phyloP scores from a whole-genome alignment of 164 flowering plant genomes.

The Tetracentron sinense region DNA sequence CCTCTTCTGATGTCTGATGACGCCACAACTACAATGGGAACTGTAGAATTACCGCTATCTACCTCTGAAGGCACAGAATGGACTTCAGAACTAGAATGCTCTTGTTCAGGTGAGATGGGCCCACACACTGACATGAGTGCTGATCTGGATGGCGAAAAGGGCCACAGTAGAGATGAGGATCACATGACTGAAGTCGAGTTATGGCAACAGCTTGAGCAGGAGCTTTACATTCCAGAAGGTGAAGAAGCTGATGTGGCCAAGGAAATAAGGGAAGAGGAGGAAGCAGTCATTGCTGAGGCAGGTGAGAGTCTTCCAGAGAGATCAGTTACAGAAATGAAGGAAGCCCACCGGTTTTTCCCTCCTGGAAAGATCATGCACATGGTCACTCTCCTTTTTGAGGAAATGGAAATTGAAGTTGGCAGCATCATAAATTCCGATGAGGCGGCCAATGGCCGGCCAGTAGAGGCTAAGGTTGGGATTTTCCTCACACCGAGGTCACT shows the following conservation, averaged over 20 bases:
- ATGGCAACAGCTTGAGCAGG: slow-evolving; percentile 91
- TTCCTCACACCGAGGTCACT: slow-evolving; percentile 71
- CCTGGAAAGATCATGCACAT: slow-evolving; percentile 94
- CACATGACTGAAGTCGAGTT: slow-evolving; percentile 76
- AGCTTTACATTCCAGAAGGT: slow-evolving; percentile 44
- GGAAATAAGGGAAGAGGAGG: slow-evolving; percentile 79
- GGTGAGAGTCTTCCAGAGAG: slow-evolving; percentile 37
- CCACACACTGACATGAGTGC: slow-evolving; percentile 16
- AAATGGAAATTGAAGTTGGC: slow-evolving; percentile 22
- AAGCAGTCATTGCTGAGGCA: slow-evolving; percentile 63
- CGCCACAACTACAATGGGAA: slow-evolving; percentile 20
- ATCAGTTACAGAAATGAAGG: slow-evolving; percentile 53
- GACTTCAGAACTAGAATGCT: slow-evolving; percentile 42
- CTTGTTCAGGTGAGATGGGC: slow-evolving; percentile 30
- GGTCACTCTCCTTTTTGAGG: slow-evolving; percentile 31
- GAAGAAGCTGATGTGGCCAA: slow-evolving; percentile 44
- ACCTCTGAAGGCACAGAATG: slow-evolving; percentile 35
- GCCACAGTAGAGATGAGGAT: slow-evolving; percentile 42
- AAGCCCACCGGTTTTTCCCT: slow-evolving; percentile 82
- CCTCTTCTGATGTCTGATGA: slow-evolving; percentile 34
- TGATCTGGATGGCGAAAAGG: slow-evolving; percentile 37
- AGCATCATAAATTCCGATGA: slow-evolving; percentile 18
- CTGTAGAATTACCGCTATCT: slow-evolving; percentile 39
- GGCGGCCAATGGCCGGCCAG: slow-evolving; percentile 17
- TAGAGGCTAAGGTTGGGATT: slow-evolving; percentile 53